A percentile compares a stretch with the other conserved stretches of the same genome.
Evolutionary conservation across 805 yeast species (phyloP).

Genomic region (Barnettozyma pratensis): DNA sequence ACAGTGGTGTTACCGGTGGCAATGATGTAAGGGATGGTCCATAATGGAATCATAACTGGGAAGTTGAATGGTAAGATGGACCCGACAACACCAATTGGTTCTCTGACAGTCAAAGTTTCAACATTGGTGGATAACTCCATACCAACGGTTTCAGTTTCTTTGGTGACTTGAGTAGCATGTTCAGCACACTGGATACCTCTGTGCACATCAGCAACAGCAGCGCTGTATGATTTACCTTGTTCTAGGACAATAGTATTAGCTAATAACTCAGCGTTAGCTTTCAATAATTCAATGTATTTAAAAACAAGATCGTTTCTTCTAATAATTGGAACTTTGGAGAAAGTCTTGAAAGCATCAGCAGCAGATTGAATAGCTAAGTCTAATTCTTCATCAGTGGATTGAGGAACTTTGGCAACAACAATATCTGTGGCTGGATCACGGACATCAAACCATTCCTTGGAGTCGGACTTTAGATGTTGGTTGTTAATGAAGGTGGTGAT

Average conservation of each 20-base stretch:
- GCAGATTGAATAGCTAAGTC: conserved; percentile 63
- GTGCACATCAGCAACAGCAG: conserved; percentile 70
- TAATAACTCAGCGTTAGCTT: conserved; percentile 59
- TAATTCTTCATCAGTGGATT: conserved; percentile 61
- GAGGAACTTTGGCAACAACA: conserved; percentile 66
- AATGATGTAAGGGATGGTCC: conserved; percentile 50
- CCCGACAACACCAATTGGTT: conserved; percentile 71
- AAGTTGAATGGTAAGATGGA: conserved; percentile 79
- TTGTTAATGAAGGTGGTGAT: conserved; percentile 47
- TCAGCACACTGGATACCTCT: conserved; percentile 81
- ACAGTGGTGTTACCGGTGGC: conserved; percentile 76
- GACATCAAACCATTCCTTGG: conserved; percentile 59
- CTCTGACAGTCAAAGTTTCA: conserved; percentile 70
- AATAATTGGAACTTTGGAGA: conserved; percentile 44
- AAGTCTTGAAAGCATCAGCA: conserved; percentile 51
- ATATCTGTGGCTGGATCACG: conserved; percentile 72
- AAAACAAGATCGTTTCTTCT: conserved; percentile 62
- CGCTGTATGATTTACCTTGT: conserved; percentile 74
- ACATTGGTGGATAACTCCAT: conserved; percentile 66
- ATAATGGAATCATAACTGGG: conserved; percentile 75
- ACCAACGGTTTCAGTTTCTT: conserved; percentile 57
- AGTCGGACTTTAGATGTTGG: conserved; percentile 40
- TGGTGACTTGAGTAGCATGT: conserved; percentile 62
- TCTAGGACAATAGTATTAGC: conserved; percentile 62
- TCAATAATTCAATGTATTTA: conserved; percentile 59